phyloP scores from a whole-genome alignment of 768 basidiomycete genomes.

The Boletus sensibilis region DNA sequence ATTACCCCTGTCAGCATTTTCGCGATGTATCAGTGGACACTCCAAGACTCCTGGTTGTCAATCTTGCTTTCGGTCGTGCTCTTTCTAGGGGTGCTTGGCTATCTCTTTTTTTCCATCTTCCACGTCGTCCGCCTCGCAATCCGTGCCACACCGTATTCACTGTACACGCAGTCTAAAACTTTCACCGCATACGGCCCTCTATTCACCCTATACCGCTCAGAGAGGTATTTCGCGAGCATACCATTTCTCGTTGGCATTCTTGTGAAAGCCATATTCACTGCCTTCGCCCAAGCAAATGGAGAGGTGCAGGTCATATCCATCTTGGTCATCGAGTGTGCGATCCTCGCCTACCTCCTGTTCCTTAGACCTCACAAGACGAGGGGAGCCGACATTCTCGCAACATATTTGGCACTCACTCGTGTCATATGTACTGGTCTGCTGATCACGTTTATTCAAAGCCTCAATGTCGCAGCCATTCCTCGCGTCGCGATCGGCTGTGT shows the following conservation, averaged over 20 bases:
- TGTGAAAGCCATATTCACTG: slow-evolving; percentile 70
- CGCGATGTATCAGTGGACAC: slow-evolving; percentile 87
- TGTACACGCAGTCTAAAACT: slow-evolving; percentile 36
- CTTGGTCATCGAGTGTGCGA: slow-evolving; percentile 62
- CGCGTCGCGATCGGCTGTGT: slow-evolving; percentile 80
- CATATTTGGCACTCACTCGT: slow-evolving; percentile 65
- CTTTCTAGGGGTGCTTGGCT: slow-evolving; percentile 50
- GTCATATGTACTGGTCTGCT: slow-evolving; percentile 68
- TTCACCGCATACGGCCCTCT: slow-evolving; percentile 54
- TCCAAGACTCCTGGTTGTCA: slow-evolving; percentile 85
- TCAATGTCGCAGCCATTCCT: slow-evolving; percentile 70
- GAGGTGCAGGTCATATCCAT: slow-evolving; percentile 68
- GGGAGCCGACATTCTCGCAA: slow-evolving; percentile 68
- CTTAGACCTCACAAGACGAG: slow-evolving; percentile 65
- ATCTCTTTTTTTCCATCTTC: slow-evolving; percentile 51
- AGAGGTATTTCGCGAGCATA: slow-evolving; percentile 68
- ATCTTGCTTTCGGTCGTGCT: slow-evolving; percentile 74
- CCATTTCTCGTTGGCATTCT: slow-evolving; percentile 56
- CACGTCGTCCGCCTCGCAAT: slow-evolving; percentile 48
- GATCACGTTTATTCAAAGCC: slow-evolving; percentile 70
- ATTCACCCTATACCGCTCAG: slow-evolving; percentile 62
- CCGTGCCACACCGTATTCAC: slow-evolving; percentile 38
- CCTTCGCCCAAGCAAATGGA: slow-evolving; percentile 59
- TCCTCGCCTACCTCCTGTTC: slow-evolving; percentile 51
- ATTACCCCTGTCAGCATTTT: slow-evolving; percentile 74